Evolutionary conservation across 306 rosid species (phyloP), one percentile per base, ranked within the genome.

Genomic region (Lathyrus sativus): DNA sequence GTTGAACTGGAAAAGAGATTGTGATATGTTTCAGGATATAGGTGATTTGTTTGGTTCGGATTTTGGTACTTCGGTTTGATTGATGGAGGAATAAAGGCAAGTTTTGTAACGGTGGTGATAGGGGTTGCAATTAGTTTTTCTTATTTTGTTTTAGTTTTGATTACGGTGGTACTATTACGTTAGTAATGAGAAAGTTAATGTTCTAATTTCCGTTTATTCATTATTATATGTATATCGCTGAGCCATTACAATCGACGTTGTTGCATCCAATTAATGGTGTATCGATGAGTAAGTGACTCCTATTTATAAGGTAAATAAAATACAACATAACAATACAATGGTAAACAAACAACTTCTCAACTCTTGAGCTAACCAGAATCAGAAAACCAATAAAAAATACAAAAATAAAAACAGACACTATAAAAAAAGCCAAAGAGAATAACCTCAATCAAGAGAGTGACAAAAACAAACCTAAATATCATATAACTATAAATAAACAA

Each of bases 1-100:
- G 29, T 78, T 60, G 4, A 81, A 85, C 0, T 79, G 79, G 78
- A 77, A 56, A 0, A 58, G 51, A 9, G 95, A 89, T 51, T 88
- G 48, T 33, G 74, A 84, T 67, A 48, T 59, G 61, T 95, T 95
- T 19, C 89, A 95, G 79, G 97, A 95, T 54, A 84, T 95, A 73
- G 90, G 87, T 56, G 96, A 95, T 80, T 67, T 95, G 15, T 88
- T 93, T 74, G 74, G 80, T 48, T 75, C 80, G n/a, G 98, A 93
- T 73, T 80, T 85, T 9, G 77, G 84, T 15, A 22, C 85, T 0
- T 85, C 91, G 17, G 83, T 85, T 6, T 58, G 14, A 1, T 69
- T 22, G 28, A 60, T 37, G 46, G n/a, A 35, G 26, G 3, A 56
- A 73, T 22, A 60, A 57, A 57, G 80, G 59, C 74, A 26, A 80